Evolutionary conservation across 176 grass and related monocot species (phyloP), one percentile per base, ranked within the genome.

Genomic region (Alloteropsis semialata): DNA sequence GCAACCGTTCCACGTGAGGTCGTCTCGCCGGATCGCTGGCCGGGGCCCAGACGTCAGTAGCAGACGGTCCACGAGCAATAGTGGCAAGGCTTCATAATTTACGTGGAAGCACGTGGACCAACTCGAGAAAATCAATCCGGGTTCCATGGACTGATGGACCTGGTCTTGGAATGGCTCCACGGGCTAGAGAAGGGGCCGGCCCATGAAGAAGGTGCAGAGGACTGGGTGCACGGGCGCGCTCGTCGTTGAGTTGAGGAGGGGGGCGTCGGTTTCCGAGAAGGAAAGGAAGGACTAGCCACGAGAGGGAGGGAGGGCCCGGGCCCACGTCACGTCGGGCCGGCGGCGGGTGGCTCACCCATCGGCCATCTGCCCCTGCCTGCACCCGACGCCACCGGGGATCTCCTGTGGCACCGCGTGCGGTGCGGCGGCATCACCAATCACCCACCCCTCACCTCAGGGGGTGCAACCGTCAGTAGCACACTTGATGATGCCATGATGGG

Each of bases 321-420:
- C 84, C 75, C 75, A 53, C 28, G 76, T 82, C 82, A 87, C 51
- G 17, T 32, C 34, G 5, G 3, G 50, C 21, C 5, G 4, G 39
- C 5, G 4, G 39, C n/a, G 64, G 74, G 74, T 54, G 44, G 86
- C 65, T 88, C 80, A 44, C 79, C 79, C 24, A 38, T 30, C 69
- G n/a, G n/a, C n/a, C 17, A 50, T 37, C 68, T 12, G 22, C 6
- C 59, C 25, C 67, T 27, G 43, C 17, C 61, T 32, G 36, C 51
- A 34, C 37, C 83, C 64, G 13, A 45, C 64, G 29, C 44, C 77
- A 5, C 16, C 32, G 28, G 74, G 37, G 82, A 84, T 84, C 82
- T 65, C 46, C 24, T 84, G 82, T 30, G 79, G 50, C 51, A 9
- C 28, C 14, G 59, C n/a, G n/a, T n/a, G n/a, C n/a, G n/a, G n/a